Evolutionary conservation across 306 rosid species (phyloP).

Genomic region (Trifolium dubium): DNA sequence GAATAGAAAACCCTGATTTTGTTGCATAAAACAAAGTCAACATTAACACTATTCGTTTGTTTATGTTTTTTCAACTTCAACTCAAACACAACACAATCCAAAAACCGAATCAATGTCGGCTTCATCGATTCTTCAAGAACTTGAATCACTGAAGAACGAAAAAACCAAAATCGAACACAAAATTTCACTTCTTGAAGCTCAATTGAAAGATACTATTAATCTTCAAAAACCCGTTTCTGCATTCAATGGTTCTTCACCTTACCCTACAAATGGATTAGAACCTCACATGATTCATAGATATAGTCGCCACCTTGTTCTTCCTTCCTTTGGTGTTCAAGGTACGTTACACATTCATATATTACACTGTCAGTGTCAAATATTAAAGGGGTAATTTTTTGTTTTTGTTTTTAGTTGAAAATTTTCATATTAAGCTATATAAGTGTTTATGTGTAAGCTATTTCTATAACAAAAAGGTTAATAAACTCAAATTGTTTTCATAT

Average conservation of each 20-base stretch:
- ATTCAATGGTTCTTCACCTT: conserved; percentile 44
- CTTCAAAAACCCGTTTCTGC: conserved; percentile 47
- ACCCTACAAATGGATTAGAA: conserved; percentile 51
- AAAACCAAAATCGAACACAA: conserved; percentile 59
- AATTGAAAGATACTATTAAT: conserved; percentile 47
- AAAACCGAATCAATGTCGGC: conserved; percentile 30
- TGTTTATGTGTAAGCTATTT: neutral
- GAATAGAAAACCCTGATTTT: neutral
- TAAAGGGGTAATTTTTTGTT: neutral
- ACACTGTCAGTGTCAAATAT: neutral
- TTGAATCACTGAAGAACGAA: conserved; percentile 57
- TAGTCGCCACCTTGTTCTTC: conserved; percentile 95
- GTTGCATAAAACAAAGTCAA: conserved; percentile 1
- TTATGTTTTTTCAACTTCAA: neutral
- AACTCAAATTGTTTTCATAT: no score
- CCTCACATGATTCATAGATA: conserved; percentile 82
- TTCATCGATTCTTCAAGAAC: conserved; percentile 57
- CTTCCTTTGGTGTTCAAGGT: conserved; percentile 82
- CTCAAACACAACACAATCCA: neutral
- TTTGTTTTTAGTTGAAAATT: neutral
- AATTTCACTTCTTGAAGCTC: conserved; percentile 73
- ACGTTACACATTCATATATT: conserved; percentile 4
- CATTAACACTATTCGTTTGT: neutral
- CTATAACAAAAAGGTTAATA: no score
- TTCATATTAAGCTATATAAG: neutral